Base-by-base conservation (phyloP, 2,329 filamentous ascomycete species). In the Parastagonospora avenae region DNA sequence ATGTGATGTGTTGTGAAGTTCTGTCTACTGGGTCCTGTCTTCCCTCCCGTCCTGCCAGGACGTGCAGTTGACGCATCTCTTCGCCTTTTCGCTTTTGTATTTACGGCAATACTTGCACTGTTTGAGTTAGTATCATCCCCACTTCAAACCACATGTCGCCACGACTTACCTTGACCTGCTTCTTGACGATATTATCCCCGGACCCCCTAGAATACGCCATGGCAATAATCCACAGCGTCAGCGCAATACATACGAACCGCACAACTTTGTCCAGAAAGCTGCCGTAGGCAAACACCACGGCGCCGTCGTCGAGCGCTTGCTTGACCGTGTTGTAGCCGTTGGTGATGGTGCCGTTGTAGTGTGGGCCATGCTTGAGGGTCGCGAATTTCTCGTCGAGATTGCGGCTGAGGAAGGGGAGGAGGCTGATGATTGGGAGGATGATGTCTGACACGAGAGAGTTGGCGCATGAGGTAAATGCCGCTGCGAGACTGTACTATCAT, bases 341-440 rank as follows among this genome's bases (percentile, higher is more conserved):
- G 4, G 78, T 73, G 1, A 75, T 63, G 29, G 66, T 63, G 28
- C 33, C 27, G 47, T 72, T 70, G 54, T 69, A 69, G 50, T 82
- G 77, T 2, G 83, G 80, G 0, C 88, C 88, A 0, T 76, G 66
- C 32, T 77, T 80, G 27, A 91, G 72, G 6, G 90, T 82, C 0
- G 87, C 83, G 68, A 91, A 91, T 70, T 90, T 90, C 73, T 90
- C 84, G 64, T 89, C 85, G 64, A 91, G 80, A 66, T 91, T 91
- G 57, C 83, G 83, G 62, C 87, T 82, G 48, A 91, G 74, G 42
- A 88, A 88, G 4, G 89, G 80, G 16, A 91, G 74, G 36, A 91
- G 75, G 2, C 87, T 88, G 27, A 91, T 76, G 0, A 88, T 79
- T 4, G 88, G 89, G 54, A 91, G 82, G 39, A 91, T 74, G 30